These are phyloP conservation scores for Ascocoryne sarcoides DNA, from an alignment of 2,329 filamentous ascomycete species.

Conservation along the genomic window DNA sequence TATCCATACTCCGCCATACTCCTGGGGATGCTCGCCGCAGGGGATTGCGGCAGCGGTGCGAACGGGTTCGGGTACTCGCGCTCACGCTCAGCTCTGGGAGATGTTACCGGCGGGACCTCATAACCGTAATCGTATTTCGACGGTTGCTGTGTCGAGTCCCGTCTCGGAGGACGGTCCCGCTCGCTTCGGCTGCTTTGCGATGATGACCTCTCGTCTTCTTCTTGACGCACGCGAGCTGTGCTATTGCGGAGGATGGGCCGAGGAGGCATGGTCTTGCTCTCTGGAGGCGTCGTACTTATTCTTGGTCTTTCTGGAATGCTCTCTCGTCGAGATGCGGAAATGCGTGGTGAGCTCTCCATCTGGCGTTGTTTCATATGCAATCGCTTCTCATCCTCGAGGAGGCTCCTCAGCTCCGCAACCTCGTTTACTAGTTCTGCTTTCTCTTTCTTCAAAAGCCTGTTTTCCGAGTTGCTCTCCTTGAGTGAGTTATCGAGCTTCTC, in stretches of 20 bases:
- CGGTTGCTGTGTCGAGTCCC: not conserved
- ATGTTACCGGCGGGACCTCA: slow-evolving; percentile 3
- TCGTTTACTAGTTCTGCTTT: slow-evolving; percentile 7
- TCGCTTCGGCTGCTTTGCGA: too few relatives aligned
- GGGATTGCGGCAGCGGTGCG: slow-evolving; percentile 9
- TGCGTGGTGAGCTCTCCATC: slow-evolving; percentile 2
- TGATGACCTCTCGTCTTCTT: not conserved
- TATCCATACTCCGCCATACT: not conserved
- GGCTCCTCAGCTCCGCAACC: slow-evolving; percentile 7
- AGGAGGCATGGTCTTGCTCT: not conserved
- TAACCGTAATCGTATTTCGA: too few relatives aligned
- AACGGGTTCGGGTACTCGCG: slow-evolving; percentile 16
- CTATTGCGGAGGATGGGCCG: not conserved
- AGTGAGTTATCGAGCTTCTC: slow-evolving; percentile 10
- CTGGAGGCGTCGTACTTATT: slow-evolving; percentile 2
- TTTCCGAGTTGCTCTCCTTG: slow-evolving; percentile 20
- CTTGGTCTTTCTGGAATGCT: slow-evolving; percentile 3
- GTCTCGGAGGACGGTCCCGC: not conserved
- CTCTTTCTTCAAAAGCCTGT: slow-evolving; percentile 15
- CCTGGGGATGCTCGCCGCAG: not conserved
- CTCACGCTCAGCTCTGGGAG: not conserved
- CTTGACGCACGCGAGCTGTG: not conserved
- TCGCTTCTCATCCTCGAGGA: slow-evolving; percentile 7
- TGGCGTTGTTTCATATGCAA: not conserved
- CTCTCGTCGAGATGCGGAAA: too few relatives aligned